Conservation (phyloP, 2,329 filamentous ascomycete species). For the Gaeumannomyces sp. region DNA sequence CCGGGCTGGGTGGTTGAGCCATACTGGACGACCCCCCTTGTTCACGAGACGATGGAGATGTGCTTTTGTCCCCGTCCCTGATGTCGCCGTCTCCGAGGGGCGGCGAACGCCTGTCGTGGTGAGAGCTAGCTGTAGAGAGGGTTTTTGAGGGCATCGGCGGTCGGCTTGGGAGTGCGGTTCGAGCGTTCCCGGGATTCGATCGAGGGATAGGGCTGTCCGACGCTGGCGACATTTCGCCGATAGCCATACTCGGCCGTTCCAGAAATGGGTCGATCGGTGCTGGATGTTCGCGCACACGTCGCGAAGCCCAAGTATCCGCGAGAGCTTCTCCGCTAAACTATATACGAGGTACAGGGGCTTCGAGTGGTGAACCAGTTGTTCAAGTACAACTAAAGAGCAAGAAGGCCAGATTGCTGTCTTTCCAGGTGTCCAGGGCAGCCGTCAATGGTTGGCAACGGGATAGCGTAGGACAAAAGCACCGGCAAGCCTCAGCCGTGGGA, state of each 20-base stretch:
- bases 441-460: background rate
- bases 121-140: conserved; percentile 11
- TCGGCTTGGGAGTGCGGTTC: conserved; percentile 20
- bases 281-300: too few relatives aligned
- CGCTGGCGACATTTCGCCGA: conserved; percentile 12
- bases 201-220: conserved; percentile 10
- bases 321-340: too few relatives aligned
- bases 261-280: background rate
- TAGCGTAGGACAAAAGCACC: background rate
- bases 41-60: conserved; percentile 10
- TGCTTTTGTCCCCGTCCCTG: conserved; percentile 12
- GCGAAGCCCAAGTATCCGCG: too few relatives aligned
- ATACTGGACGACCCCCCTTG: conserved; percentile 11
- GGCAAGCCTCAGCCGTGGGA: background rate
- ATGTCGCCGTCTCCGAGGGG: conserved; percentile 18
- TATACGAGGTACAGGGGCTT: background rate
- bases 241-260: conserved; percentile 11
- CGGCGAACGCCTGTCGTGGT: conserved; percentile 17
- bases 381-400: background rate
- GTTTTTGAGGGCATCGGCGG: conserved; percentile 19
- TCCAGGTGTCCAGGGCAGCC: too few relatives aligned
- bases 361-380: background rate
- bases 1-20: conserved; percentile 15
- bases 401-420: background rate
- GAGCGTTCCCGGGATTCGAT: conserved; percentile 11